A percentile compares a stretch with the other conserved stretches of the same genome.
phyloP scores from a whole-genome alignment of 2,329 filamentous ascomycete genomes.

The Niveomyces coronatus region DNA sequence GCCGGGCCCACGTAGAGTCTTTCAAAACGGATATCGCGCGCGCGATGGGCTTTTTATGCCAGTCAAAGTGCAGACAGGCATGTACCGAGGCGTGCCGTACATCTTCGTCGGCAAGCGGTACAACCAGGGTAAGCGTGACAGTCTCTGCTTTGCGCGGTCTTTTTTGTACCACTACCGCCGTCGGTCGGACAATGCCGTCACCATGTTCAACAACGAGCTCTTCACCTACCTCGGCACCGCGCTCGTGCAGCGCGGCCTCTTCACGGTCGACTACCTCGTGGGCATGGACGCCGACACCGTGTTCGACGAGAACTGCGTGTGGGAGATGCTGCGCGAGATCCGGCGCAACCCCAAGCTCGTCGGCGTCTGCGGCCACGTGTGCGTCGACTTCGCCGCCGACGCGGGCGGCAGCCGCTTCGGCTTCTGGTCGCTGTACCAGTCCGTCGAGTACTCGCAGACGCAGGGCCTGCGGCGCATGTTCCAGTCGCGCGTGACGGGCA shows the following conservation, averaged over 20 bases:
- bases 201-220: conserved; percentile 35
- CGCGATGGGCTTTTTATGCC: conserved; percentile 37
- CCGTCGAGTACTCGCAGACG: conserved; percentile 37
- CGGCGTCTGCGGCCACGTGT: conserved; percentile 38
- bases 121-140: conserved; percentile 40
- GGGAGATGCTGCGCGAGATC: conserved; percentile 32
- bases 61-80: conserved; percentile 31
- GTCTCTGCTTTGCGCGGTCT: conserved; percentile 37
- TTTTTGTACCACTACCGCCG: conserved; percentile 38
- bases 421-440: conserved; percentile 36
- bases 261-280: conserved; percentile 30
- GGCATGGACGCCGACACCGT: conserved; percentile 40
- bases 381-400: conserved; percentile 38
- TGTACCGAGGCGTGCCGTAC: conserved; percentile 35
- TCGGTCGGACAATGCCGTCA: conserved; percentile 29
- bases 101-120: conserved; percentile 38
- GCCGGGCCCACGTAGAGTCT: conserved; percentile 20
- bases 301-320: conserved; percentile 34
- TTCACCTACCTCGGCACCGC: conserved; percentile 30
- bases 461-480: conserved; percentile 38
- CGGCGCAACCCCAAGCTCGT: conserved; percentile 32
- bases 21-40: conserved; percentile 34
- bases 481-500: conserved; percentile 37
- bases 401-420: conserved; percentile 31
- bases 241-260: conserved; percentile 27